phyloP scores from a whole-genome alignment of 192 early-diverging fungal species.

The Blastocladiella britannica region DNA sequence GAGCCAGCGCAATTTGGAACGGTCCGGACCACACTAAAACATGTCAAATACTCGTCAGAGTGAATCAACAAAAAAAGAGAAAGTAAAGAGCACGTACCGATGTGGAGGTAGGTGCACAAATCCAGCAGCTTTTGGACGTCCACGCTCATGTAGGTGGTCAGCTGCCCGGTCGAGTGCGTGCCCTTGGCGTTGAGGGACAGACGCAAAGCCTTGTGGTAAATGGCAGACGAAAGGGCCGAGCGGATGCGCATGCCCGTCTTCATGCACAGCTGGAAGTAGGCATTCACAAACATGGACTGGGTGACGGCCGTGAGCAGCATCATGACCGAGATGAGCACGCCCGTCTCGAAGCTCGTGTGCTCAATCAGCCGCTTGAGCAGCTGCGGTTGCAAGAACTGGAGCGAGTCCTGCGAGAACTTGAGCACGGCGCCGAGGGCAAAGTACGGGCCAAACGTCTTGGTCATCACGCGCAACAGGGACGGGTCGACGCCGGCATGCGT shows the following conservation, averaged over 20 bases:
- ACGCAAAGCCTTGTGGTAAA: conserved; percentile 65
- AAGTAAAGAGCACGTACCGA: too few relatives aligned
- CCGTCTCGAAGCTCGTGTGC: conserved; percentile 39
- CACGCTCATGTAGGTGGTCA: conserved; percentile 42
- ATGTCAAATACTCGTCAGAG: too few relatives aligned
- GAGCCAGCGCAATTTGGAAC: conserved; percentile 50
- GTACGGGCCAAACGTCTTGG: conserved; percentile 32
- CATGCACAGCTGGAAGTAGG: conserved; percentile 71
- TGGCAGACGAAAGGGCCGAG: conserved; percentile 51
- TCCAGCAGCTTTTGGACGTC: conserved; percentile 42
- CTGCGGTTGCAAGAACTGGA: conserved; percentile 58
- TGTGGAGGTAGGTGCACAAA: conserved; percentile 46
- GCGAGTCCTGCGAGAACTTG: conserved; percentile 52
- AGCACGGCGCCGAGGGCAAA: conserved; percentile 55
- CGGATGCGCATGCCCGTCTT: conserved; percentile 50
- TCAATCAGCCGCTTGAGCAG: conserved; percentile 49
- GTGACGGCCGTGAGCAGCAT: conserved; percentile 55
- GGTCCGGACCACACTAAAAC: conserved; percentile 54
- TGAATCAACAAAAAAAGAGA: too few relatives aligned
- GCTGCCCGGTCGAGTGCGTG: conserved; percentile 59
- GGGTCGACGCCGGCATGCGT: conserved; percentile 23
- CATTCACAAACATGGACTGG: conserved; percentile 66
- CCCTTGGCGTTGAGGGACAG: conserved; percentile 53
- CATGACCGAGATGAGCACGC: conserved; percentile 52
- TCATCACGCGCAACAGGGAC: conserved; percentile 44